Conservation (phyloP, 2,329 filamentous ascomycete species). For the Xylaria sp. region DNA sequence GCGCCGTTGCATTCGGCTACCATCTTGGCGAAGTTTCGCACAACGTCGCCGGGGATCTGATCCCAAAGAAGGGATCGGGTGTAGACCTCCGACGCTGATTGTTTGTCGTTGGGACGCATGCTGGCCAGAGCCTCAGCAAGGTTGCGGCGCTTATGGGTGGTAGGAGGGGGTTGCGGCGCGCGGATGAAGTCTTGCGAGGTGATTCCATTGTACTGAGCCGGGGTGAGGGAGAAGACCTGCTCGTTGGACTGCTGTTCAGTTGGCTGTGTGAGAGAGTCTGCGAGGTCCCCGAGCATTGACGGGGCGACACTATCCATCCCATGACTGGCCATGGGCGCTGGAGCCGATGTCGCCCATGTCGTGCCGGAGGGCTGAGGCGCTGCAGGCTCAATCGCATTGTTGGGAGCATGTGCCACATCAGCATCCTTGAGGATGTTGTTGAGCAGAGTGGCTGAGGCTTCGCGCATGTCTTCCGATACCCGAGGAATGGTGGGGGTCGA, state of each 20-base stretch:
- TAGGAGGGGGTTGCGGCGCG: slow-evolving; percentile 62
- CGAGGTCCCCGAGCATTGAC: slow-evolving; percentile 73
- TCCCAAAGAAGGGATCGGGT: slow-evolving; percentile 94
- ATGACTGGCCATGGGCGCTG: slow-evolving; percentile 55
- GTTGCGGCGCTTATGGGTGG: slow-evolving; percentile 75
- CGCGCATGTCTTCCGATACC: slow-evolving; percentile 83
- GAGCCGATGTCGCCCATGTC: slow-evolving; percentile 57
- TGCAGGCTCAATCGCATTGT: slow-evolving; percentile 56
- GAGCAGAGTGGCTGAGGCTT: slow-evolving; percentile 79
- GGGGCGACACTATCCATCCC: slow-evolving; percentile 64
- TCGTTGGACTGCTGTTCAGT: slow-evolving; percentile 88
- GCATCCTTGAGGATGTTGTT: slow-evolving; percentile 86
- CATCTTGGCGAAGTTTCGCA: slow-evolving; percentile 92
- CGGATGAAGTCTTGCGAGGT: slow-evolving; percentile 74
- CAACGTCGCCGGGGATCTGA: slow-evolving; percentile 90
- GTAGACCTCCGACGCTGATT: slow-evolving; percentile 86
- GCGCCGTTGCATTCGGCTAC: slow-evolving; percentile 77
- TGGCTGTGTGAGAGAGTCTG: slow-evolving; percentile 76
- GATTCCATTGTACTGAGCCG: slow-evolving; percentile 88
- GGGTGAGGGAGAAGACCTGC: slow-evolving; percentile 86
- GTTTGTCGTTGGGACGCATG: slow-evolving; percentile 78
- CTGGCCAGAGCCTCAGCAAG: slow-evolving; percentile 82
- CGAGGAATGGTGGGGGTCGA: slow-evolving; percentile 76
- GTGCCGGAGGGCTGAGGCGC: slow-evolving; percentile 65
- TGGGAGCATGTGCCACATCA: slow-evolving; percentile 64